phyloP scores from a whole-genome alignment of 768 basidiomycete species.

The Leucocoprinus sp. region DNA sequence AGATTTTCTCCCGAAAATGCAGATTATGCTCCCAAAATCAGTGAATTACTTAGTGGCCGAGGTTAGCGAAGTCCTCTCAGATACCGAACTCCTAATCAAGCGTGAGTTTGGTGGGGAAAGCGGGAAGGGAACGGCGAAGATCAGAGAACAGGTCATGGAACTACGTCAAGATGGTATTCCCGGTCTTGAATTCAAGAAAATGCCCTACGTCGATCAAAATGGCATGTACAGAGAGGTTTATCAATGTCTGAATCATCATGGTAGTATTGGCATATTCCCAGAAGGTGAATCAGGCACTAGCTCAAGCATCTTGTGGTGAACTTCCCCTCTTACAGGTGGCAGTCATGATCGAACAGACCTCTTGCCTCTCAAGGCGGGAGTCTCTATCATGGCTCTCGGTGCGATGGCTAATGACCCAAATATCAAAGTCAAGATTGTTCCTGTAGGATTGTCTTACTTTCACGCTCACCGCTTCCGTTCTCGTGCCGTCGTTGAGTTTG shows the following conservation, averaged over 20 bases:
- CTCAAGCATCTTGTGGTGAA: neutral
- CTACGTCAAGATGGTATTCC: constrained; percentile 40
- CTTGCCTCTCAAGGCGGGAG: constrained; percentile 94
- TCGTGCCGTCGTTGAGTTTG: constrained; percentile 96
- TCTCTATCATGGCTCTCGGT: constrained; percentile 95
- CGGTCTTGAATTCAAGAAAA: constrained; percentile 72
- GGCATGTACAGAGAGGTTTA: constrained; percentile 95
- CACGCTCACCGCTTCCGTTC: constrained; percentile 87
- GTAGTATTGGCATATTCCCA: constrained; percentile 94
- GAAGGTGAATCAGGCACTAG: constrained; percentile 53
- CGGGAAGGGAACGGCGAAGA: constrained; percentile 59
- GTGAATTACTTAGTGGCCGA: constrained; percentile 73
- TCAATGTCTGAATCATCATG: constrained; percentile 73
- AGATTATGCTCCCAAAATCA: constrained; percentile 80
- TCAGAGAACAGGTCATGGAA: constrained; percentile 63
- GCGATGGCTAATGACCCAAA: constrained; percentile 90
- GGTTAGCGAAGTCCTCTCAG: constrained; percentile 82
- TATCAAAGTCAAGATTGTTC: constrained; percentile 85
- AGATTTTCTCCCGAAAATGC: constrained; percentile 70
- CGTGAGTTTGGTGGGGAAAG: constrained; percentile 81
- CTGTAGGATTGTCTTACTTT: constrained; percentile 72
- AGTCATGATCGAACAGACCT: constrained; percentile 97
- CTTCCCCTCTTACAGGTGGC: constrained; percentile 54
- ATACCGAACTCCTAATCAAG: constrained; percentile 78
- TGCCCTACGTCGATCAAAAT: constrained; percentile 89